Evolutionary conservation across 225 moss, liverwort and hornwort species (phyloP).

Genomic region (Climacium dendroides): DNA sequence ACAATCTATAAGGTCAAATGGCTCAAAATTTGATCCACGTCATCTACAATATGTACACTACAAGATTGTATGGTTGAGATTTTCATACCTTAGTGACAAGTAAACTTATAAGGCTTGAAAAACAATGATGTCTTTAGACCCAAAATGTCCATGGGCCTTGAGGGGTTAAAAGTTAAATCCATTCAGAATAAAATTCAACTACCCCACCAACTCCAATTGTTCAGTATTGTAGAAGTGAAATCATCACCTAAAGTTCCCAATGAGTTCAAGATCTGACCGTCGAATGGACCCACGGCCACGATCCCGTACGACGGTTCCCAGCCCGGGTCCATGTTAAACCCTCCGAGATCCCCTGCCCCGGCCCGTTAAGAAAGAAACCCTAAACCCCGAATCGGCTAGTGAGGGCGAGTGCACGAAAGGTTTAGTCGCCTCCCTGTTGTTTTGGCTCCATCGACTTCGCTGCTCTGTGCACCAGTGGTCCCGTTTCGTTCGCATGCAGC

Average conservation of each 20-base stretch:
- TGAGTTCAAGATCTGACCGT: not conserved
- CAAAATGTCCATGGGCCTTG: no score
- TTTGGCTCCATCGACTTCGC: not conserved
- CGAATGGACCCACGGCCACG: not conserved
- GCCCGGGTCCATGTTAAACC: not conserved
- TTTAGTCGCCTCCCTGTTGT: not conserved
- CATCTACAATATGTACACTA: no score
- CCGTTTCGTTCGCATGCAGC: not conserved
- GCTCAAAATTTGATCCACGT: no score
- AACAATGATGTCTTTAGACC: no score
- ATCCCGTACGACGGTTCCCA: not conserved
- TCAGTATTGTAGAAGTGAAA: not conserved
- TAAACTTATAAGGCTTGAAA: no score
- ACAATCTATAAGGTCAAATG: no score
- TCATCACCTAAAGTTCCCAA: not conserved
- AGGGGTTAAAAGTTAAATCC: no score
- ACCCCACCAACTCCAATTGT: not conserved
- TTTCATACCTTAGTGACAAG: no score
- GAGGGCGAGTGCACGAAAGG: not conserved
- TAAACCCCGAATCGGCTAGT: not conserved
- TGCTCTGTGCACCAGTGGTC: not conserved
- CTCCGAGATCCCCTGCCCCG: not conserved
- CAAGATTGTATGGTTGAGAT: no score
- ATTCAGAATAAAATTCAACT: not conserved
- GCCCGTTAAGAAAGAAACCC: not conserved